A percentile compares a stretch with the other conserved stretches of the same genome.
Conservation (phyloP, 2,329 filamentous ascomycete genomes). For the Xylariaceae sp. region DNA sequence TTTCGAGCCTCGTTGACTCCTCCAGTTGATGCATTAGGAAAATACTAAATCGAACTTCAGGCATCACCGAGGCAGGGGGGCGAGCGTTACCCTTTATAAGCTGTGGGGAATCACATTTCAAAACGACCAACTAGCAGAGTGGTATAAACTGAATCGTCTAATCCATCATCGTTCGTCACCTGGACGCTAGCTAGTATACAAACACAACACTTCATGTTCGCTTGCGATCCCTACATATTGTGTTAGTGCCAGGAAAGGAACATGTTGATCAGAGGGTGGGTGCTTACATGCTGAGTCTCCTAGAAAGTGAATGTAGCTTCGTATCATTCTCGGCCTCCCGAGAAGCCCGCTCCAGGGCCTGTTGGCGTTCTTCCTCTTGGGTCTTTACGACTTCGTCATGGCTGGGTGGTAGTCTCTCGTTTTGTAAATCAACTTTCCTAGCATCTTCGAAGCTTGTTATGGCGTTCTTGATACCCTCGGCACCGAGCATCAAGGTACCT, state of each 20-base stretch:
- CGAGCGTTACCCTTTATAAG: slow-evolving; percentile 22
- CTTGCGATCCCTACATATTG: slow-evolving; percentile 44
- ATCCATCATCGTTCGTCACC: slow-evolving; percentile 25
- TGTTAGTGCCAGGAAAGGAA: slow-evolving; percentile 11
- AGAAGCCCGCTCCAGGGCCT: slow-evolving; percentile 84
- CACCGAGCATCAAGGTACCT: slow-evolving; percentile 96
- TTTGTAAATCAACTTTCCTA: slow-evolving; percentile 94
- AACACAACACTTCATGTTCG: slow-evolving; percentile 31
- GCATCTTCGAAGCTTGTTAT: slow-evolving; percentile 98
- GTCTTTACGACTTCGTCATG: slow-evolving; percentile 89
- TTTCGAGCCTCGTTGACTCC: slow-evolving; percentile 27
- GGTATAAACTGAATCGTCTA: slow-evolving; percentile 30
- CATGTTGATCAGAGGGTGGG: slow-evolving; percentile 11
- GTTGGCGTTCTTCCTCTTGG: slow-evolving; percentile 79
- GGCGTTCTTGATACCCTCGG: slow-evolving; percentile 97
- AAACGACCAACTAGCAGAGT: slow-evolving; percentile 18
- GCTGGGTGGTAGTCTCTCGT: slow-evolving; percentile 90
- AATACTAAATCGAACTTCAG: slow-evolving; percentile 30
- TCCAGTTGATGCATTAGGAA: slow-evolving; percentile 24
- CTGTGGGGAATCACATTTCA: slow-evolving; percentile 24
- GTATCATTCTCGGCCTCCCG: slow-evolving; percentile 88
- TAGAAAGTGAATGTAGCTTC: slow-evolving; percentile 83
- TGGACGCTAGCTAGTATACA: slow-evolving; percentile 33
- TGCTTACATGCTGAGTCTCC: slow-evolving; percentile 95
- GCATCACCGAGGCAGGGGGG: slow-evolving; percentile 27